Percentiles rank a stretch among this genome's conserved stretches.
phyloP scores from a whole-genome alignment of 768 basidiomycete species.

The Hysterangium stoloniferum region DNA sequence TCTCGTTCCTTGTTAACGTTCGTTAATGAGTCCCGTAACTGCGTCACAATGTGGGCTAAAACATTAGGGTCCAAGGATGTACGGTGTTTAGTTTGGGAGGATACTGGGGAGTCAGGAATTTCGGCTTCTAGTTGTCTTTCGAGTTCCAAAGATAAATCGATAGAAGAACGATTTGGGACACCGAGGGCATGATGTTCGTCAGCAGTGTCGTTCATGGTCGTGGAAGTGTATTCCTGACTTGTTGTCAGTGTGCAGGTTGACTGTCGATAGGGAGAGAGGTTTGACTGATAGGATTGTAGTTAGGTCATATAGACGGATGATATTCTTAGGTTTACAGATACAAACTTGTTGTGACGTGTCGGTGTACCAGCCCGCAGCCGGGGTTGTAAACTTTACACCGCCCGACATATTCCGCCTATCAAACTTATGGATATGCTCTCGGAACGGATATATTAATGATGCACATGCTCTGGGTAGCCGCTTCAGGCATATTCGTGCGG shows the following conservation, averaged over 20 bases:
- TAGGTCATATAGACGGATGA: too few species aligned
- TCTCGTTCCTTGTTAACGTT: slow-evolving; percentile 68
- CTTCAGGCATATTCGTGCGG: neutral
- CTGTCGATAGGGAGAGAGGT: too few species aligned
- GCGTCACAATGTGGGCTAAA: slow-evolving; percentile 66
- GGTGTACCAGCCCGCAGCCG: neutral
- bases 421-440: too few species aligned
- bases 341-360: too few species aligned
- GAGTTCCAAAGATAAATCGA: slow-evolving; percentile 74
- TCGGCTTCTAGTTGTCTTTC: slow-evolving; percentile 55
- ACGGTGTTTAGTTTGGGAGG: neutral
- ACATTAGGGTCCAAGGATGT: slow-evolving; percentile 66
- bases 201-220: neutral
- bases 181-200: neutral
- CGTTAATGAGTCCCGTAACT: slow-evolving; percentile 57
- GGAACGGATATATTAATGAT: too few species aligned
- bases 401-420: too few species aligned
- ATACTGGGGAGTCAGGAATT: slow-evolving; percentile 34
- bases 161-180: slow-evolving; percentile 21
- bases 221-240: too few species aligned
- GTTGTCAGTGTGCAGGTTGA: neutral
- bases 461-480: neutral
- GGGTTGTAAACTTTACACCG: neutral
- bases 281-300: too few species aligned
- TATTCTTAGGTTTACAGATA: too few species aligned